Percentiles rank a stretch among this genome's conserved stretches.
These are phyloP conservation scores for Psilocybe sp. DNA, from an alignment of 768 basidiomycete genomes.

Conservation along the genomic window DNA sequence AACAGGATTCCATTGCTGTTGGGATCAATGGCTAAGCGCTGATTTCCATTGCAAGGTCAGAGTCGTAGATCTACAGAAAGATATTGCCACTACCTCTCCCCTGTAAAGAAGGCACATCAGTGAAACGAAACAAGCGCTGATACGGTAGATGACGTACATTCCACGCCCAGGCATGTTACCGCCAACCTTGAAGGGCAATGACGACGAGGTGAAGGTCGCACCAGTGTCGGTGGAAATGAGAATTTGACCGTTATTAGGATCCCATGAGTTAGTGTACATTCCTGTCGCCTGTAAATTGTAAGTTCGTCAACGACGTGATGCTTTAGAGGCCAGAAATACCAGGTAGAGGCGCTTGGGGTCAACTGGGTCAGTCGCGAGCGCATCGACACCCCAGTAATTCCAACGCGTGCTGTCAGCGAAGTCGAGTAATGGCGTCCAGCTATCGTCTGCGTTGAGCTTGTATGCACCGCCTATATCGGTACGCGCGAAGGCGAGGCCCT, in stretches of 20 bases:
- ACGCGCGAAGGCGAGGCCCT: slow-evolving; percentile 63
- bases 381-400: slow-evolving; percentile 62
- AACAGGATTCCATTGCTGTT: slow-evolving; percentile 58
- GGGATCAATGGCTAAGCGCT: slow-evolving; percentile 65
- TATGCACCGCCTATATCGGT: slow-evolving; percentile 70
- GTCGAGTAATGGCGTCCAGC: slow-evolving; percentile 64
- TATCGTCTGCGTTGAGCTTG: slow-evolving; percentile 55
- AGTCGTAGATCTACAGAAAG: not conserved
- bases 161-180: slow-evolving; percentile 72
- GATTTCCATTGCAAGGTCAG: not conserved
- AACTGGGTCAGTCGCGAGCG: slow-evolving; percentile 62
- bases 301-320: not conserved
- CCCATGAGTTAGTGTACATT: slow-evolving; percentile 62
- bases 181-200: slow-evolving; percentile 63
- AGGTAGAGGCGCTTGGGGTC: slow-evolving; percentile 53
- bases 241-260: slow-evolving; percentile 62
- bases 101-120: slow-evolving; percentile 16
- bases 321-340: slow-evolving; percentile 20
- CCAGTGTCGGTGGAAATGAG: slow-evolving; percentile 59
- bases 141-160: slow-evolving; percentile 35
- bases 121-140: slow-evolving; percentile 1
- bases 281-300: slow-evolving; percentile 41
- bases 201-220: slow-evolving; percentile 47
- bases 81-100: slow-evolving; percentile 40
- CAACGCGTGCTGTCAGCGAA: slow-evolving; percentile 46